These are phyloP conservation scores for Fusarium virguliforme DNA, from an alignment of 2,329 filamentous ascomycete species.

Conservation along the genomic window DNA sequence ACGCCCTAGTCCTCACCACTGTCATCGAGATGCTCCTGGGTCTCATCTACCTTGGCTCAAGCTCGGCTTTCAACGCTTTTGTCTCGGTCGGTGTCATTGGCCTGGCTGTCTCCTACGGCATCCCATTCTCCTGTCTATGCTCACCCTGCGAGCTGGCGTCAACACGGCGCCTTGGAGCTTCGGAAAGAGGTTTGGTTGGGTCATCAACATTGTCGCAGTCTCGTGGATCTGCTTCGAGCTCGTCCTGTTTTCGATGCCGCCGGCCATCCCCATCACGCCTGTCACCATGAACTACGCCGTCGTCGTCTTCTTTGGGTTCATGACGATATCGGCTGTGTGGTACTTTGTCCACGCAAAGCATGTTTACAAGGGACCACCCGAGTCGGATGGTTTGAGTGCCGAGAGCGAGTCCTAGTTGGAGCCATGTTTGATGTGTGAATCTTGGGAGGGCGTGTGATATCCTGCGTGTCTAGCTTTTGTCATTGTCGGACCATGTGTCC, in stretches of 20 bases:
- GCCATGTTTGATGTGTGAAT: not conserved
- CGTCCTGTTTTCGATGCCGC: constrained; percentile 84
- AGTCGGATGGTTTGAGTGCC: constrained; percentile 41
- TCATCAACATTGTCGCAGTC: constrained; percentile 77
- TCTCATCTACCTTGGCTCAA: constrained; percentile 84
- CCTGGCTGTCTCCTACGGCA: constrained; percentile 80
- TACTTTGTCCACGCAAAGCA: constrained; percentile 68
- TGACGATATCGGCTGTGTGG: constrained; percentile 72
- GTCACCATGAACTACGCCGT: constrained; percentile 77
- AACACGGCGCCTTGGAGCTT: constrained; percentile 77
- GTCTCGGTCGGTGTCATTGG: constrained; percentile 86
- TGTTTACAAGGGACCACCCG: constrained; percentile 48
- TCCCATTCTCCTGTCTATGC: constrained; percentile 79
- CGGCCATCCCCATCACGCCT: constrained; percentile 70
- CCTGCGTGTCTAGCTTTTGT: not conserved
- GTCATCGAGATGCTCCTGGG: constrained; percentile 79
- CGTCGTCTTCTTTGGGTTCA: constrained; percentile 77
- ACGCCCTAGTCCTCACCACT: constrained; percentile 78
- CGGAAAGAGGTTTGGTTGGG: constrained; percentile 74
- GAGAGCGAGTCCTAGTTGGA: not conserved
- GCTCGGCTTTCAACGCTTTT: constrained; percentile 83
- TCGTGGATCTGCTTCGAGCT: constrained; percentile 80
- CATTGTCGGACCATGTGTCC: not conserved
- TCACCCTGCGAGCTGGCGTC: constrained; percentile 76
- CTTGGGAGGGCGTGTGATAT: not conserved